phyloP scores from a whole-genome alignment of 139 green algal genomes.

The Ettlia oleoabundans region DNA sequence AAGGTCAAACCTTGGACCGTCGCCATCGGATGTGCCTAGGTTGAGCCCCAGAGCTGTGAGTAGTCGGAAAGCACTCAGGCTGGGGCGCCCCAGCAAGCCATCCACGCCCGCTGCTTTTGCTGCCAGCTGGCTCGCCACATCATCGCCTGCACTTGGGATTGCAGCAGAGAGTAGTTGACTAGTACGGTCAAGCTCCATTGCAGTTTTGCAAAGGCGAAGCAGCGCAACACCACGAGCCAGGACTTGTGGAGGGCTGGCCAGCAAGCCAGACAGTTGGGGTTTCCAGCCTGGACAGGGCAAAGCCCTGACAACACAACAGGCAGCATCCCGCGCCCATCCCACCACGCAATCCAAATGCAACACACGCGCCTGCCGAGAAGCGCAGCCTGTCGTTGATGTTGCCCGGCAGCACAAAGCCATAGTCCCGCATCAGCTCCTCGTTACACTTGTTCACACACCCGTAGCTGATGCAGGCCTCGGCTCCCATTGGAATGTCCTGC shows the following conservation, averaged over 20 bases:
- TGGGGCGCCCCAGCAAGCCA: not conserved
- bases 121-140: constrained; percentile 24
- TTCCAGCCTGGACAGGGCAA: too few relatives aligned
- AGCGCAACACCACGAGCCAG: too few relatives aligned
- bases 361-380: constrained; percentile 26
- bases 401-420: constrained; percentile 52
- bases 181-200: not conserved
- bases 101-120: not conserved
- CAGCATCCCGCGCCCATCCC: too few relatives aligned
- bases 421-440: constrained; percentile 48
- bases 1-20: not conserved
- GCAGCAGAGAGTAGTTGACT: not conserved
- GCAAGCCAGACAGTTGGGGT: too few relatives aligned
- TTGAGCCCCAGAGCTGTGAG: not conserved
- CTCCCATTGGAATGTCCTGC: constrained; percentile 42
- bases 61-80: constrained; percentile 9
- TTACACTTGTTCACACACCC: constrained; percentile 47
- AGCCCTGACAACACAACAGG: too few relatives aligned
- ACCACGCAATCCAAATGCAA: not conserved
- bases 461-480: constrained; percentile 55
- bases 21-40: not conserved
- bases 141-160: not conserved
- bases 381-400: constrained; percentile 48
- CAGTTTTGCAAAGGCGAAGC: too few relatives aligned
- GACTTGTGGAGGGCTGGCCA: too few relatives aligned